Evolutionary conservation across 768 basidiomycete species (phyloP).

Genomic region (Antrodiella citrinella): DNA sequence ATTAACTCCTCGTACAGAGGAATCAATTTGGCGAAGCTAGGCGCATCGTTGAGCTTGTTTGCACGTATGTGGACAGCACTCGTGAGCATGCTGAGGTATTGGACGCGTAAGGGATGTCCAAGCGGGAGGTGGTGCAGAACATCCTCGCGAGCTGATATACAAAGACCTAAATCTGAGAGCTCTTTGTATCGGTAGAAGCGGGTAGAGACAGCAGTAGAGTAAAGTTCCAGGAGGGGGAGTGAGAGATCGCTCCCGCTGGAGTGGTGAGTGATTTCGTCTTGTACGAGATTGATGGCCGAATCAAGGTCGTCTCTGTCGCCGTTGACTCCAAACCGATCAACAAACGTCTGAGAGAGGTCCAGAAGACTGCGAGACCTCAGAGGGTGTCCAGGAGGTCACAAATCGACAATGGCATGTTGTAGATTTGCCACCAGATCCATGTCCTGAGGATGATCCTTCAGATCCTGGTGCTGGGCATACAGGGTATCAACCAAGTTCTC

Average conservation of each 20-base stretch:
- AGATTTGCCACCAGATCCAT: not conserved
- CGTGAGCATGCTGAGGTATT: not conserved
- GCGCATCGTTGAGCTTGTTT: not conserved
- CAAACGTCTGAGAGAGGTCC: not conserved
- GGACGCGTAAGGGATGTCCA: not conserved
- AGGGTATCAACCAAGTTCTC: not conserved
- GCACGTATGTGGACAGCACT: not conserved
- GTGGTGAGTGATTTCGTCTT: not conserved
- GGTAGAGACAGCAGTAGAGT: not conserved
- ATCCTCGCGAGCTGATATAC: not conserved
- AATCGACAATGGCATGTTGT: not conserved
- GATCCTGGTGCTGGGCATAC: not conserved
- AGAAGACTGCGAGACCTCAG: not conserved
- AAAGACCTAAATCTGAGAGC: not conserved
- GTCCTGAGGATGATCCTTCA: not conserved
- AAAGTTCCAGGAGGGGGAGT: not conserved
- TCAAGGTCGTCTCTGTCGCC: not conserved
- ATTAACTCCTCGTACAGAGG: not conserved
- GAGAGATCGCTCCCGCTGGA: not conserved
- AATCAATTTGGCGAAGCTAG: not conserved
- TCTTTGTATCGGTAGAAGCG: not conserved
- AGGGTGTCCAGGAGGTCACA: not conserved
- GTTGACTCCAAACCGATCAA: not conserved
- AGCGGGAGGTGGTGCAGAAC: not conserved
- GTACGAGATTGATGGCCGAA: not conserved